Evolutionary conservation across 2,329 filamentous ascomycete genomes (phyloP).

Genomic region (Aphanocladium album): DNA sequence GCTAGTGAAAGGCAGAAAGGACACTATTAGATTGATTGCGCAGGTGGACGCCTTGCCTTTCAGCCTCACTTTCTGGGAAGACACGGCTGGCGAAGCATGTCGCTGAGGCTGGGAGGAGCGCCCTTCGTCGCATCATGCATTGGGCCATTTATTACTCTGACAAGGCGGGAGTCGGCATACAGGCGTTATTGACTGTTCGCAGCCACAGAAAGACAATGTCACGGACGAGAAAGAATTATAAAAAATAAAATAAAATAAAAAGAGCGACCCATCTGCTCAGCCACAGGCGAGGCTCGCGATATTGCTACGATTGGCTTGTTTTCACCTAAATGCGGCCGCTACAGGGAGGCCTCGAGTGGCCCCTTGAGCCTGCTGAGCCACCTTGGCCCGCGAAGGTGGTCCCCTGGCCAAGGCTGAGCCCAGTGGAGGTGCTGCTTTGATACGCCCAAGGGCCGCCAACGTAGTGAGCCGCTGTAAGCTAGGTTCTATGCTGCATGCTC

Average conservation of each 20-base stretch:
- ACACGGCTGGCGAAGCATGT: too few relatives aligned
- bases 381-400: background rate
- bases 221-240: background rate
- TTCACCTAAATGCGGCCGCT: background rate
- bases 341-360: background rate
- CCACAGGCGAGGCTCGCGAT: background rate
- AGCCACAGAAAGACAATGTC: too few relatives aligned
- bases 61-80: background rate
- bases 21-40: background rate
- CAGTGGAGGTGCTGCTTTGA: too few relatives aligned
- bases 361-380: background rate
- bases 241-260: background rate
- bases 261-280: background rate
- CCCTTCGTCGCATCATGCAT: background rate
- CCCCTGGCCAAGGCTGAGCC: background rate
- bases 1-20: background rate
- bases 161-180: too few relatives aligned
- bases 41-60: background rate
- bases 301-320: background rate
- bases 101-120: too few relatives aligned
- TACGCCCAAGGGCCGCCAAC: too few relatives aligned
- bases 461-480: background rate
- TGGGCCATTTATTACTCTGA: background rate
- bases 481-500: too few relatives aligned
- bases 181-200: too few relatives aligned